Evolutionary conservation across 805 yeast genomes (phyloP), one percentile per base, ranked within the genome.

Genomic region (Metschnikowia noctiluminum): DNA sequence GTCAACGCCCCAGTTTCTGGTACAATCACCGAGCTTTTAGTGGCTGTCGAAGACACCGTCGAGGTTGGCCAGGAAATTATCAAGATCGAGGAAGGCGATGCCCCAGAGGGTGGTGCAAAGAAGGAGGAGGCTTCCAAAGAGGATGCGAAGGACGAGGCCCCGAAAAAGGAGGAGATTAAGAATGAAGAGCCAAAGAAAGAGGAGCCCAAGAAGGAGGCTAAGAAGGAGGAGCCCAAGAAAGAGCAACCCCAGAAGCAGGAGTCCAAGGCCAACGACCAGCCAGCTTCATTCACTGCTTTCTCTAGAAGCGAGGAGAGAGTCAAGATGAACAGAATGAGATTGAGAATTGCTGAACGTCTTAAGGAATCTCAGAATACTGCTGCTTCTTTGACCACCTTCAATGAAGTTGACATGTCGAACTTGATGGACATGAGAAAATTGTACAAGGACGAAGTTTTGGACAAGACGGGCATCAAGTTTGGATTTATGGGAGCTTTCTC

Each of bases 401-500:
- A 92, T 75, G 99, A 92, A 77, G 96, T 89, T 56, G 99, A 92
- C 74, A 94, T 92, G 98, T 78, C 94, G 45, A 82, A 86, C 54
- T 73, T 94, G 61, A 77, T 94, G 78, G 94, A 89, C 64, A 84
- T 94, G 90, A 85, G 99, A 78, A 92, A 92, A 73, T 77, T 87
- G 58, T 94, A 94, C 80, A 94, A 94, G 78, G 99, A 94, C 64
- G 99, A 94, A 74, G 80, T 94, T 66, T 80, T 94, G 64, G 92
- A 91, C 77, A 87, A 85, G 72, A 87, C 90, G 58, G 97, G 96
- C 64, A 80, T 87, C 73, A 94, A 94, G 79, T 81, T 94, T 61
- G 99, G 99, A 54, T 94, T 94, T 82, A 94, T 94, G 98, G 98
- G 98, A 71, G 88, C 96, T 31, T 94, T 94, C 78, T 84, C 97